Evolutionary conservation across 2,329 filamentous ascomycete genomes (phyloP), one percentile per base, ranked within the genome.

Genomic region (Sarocladium oryzae): DNA sequence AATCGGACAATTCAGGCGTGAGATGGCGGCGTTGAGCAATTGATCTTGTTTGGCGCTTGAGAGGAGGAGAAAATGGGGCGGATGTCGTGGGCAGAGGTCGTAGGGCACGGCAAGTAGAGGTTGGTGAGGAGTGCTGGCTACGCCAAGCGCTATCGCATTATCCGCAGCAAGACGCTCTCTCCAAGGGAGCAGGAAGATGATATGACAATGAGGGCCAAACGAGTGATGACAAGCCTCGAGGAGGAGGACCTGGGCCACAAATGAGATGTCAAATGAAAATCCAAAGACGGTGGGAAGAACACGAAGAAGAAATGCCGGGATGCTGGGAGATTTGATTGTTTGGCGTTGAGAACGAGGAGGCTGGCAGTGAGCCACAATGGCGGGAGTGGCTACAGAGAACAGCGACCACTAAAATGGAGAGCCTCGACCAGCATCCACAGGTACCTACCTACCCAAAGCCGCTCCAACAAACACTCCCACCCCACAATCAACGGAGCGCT

Each of bases 191-290:
- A n/a, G 23, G 4, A 16, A 21, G 26, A 48, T 30, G 16, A 45
- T 8, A 20, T 16, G 43, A 32, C 28, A 33, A 32, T 16, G 43
- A 48, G 26, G 43, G 43, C 16, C 43, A 48, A 48, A 48, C 16
- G 43, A 48, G 43, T 48, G 43, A 48, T 48, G 43, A 33, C 43
- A 48, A 10, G 43, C 43, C 43, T 48, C 43, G 43, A 23, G 28
- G 33, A 48, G 6, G 13, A 33, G 24, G 21, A 48, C 43, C 24
- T 32, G 43, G 43, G 43, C 43, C 43, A 5, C 26, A 20, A 33
- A 18, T 24, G 16, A 32, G 21, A 30, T 21, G 9, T n/a, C 28
- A 48, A 9, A 48, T 15, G 28, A 20, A 8, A 21, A 9, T 20
- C 26, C 15, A 18, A 21, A n/a, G 43, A 32, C 20, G 43, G 40